These are phyloP conservation scores for Hanseniaspora uvarum DNA, from an alignment of 1,139 yeast species.

Conservation along the genomic window DNA sequence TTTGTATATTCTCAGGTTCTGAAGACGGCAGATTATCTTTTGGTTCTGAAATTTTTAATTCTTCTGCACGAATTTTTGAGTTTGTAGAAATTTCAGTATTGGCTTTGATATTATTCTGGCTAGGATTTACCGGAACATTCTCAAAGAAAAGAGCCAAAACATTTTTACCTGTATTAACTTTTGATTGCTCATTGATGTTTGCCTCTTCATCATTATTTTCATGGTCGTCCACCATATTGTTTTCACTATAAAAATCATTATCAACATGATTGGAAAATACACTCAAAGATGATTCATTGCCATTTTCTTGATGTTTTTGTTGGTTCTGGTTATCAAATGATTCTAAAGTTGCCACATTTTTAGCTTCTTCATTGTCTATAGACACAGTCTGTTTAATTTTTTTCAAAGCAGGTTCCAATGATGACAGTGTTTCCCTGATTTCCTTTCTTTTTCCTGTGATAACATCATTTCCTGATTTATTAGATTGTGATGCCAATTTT, in stretches of 20 bases:
- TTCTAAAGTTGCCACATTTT: too few relatives aligned
- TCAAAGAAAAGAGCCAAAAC: not conserved
- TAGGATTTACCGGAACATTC: not conserved
- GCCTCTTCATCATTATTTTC: too few relatives aligned
- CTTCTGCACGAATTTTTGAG: not conserved
- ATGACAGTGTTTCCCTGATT: not conserved
- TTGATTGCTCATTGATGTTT: not conserved
- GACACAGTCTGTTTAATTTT: not conserved
- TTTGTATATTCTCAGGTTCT: not conserved
- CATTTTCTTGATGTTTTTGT: too few relatives aligned
- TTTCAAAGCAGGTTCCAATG: not conserved
- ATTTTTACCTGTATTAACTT: not conserved
- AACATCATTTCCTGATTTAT: constrained; percentile 4
- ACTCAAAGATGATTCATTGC: too few relatives aligned
- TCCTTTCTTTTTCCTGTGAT: constrained; percentile 7
- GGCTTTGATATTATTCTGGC: too few relatives aligned
- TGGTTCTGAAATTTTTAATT: not conserved
- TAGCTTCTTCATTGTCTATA: too few relatives aligned
- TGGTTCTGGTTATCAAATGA: too few relatives aligned
- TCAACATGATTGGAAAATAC: too few relatives aligned
- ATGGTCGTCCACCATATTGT: not conserved
- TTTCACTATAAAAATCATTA: too few relatives aligned
- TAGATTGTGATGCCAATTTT: not conserved
- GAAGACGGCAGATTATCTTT: not conserved
- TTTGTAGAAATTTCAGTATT: not conserved